These are phyloP conservation scores for Penicillium ochrochloron DNA, from an alignment of 495 filamentous ascomycete genomes.

Conservation along the genomic window DNA sequence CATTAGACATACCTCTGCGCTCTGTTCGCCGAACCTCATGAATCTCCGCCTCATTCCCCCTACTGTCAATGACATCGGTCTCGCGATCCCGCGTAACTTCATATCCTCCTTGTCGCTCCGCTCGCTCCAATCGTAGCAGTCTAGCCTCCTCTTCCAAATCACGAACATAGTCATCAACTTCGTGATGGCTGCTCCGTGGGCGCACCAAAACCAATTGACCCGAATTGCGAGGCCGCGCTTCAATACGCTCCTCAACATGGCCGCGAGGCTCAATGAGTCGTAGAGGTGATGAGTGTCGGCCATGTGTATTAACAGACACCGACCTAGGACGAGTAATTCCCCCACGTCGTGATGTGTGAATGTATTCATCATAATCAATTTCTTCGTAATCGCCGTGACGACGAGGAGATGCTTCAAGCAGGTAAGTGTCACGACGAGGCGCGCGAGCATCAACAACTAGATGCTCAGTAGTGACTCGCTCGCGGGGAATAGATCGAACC, in stretches of 20 bases:
- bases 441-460: conserved; percentile 33
- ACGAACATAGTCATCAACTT: conserved; percentile 61
- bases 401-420: conserved; percentile 39
- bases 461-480: conserved; percentile 37
- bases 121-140: conserved; percentile 47
- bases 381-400: conserved; percentile 31
- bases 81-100: conserved; percentile 55
- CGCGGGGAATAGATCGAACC: conserved; percentile 29
- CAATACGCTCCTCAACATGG: conserved; percentile 40
- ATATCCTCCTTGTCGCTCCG: conserved; percentile 47
- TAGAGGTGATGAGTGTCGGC: conserved; percentile 41
- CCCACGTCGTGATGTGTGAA: conserved; percentile 25
- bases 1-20: conserved; percentile 79
- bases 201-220: conserved; percentile 62
- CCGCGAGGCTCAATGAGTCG: conserved; percentile 36
- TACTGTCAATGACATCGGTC: conserved; percentile 44
- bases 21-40: conserved; percentile 73
- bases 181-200: conserved; percentile 54
- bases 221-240: conserved; percentile 53
- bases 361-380: conserved; percentile 30
- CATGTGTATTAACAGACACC: conserved; percentile 43
- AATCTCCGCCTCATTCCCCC: conserved; percentile 56
- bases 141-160: conserved; percentile 57
- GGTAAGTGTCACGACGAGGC: conserved; percentile 35
- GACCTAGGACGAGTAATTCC: conserved; percentile 42